Base-by-base conservation (phyloP, 23 red algal species). In the Gracilaria caudata region DNA sequence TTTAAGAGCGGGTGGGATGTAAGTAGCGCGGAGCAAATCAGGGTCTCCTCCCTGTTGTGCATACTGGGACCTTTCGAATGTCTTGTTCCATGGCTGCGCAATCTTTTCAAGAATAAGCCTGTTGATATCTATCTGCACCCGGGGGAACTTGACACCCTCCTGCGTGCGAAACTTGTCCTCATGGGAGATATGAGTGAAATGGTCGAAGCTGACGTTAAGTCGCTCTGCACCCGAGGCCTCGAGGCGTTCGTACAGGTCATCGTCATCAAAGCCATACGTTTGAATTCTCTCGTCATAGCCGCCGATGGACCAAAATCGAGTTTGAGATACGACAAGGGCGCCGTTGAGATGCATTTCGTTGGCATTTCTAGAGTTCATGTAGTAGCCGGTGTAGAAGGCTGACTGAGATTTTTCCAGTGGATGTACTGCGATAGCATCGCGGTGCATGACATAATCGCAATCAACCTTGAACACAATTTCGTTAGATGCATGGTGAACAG, bases 261-360 rank as follows among this genome's bases (percentile, higher is more conserved):
- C 92, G 68, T 89, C 84, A 28, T 94, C 92, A 72, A 70, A 94
- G 6, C 92, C 92, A 64, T 89, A 94, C 20, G 84, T 89, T 59
- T 94, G 92, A 55, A 94, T 94, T 29, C 92, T 53, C 56, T 94
- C 92, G 25, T 94, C 92, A 29, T 90, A 94, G 34, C 92, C 92
- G 9, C 80, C 79, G 14, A 94, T 84, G 14, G 65, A 30, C 85
- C 84, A 90, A 68, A 94, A 88, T 11, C 46, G 64, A 38, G 49
- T 85, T 51, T 81, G 54, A 3, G 60, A 73, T 0, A 89, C 65
- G 64, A 90, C 64, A 10, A 94, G 53, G 20, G 78, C 84, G 30
- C 92, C 85, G 35, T 94, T 90, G 17, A 94, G 77, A 83, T 89
- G 84, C 49, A 89, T 78, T 82, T 94, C 92, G 39, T 94, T 87